Evolutionary conservation across 1,139 yeast genomes (phyloP), one percentile per base, ranked within the genome.

Genomic region (Debaryomyces psychrophilus): DNA sequence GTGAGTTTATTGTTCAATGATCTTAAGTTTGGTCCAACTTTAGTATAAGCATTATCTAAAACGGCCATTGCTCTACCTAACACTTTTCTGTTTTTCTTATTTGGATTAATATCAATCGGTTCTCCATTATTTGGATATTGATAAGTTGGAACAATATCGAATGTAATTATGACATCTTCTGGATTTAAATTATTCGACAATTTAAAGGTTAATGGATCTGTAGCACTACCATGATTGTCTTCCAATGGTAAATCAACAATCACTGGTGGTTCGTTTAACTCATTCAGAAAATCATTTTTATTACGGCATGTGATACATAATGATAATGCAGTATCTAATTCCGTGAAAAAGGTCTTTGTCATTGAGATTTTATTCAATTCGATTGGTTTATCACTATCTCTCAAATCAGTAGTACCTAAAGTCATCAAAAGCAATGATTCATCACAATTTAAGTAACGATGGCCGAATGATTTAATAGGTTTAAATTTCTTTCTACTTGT

Each of bases 61-160:
- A 87, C 61, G 0, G 95, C 95, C 33, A 90, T 90, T 1, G 95
- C 98, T 44, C 99, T 78, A 17, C 97, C 98, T 42, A 92, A 69
- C 9, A 85, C 75, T 54, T 79, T 79, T 26, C 73, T 69, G 44
- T 68, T 65, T 50, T 64, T 50, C 39, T 54, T 56, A 8, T 43
- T 38, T 11, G 41, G 40, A 18, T 41, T 35, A 9, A 25, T 23
- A 8, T 14, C 29, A 17, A 35, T 25, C 12, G 23, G n/a, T n/a
- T 41, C 41, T 22, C n/a, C 46, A 22, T 44, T 25, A 44, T 55
- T 57, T 8, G 68, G 55, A 47, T 69, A 69, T 47, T 73, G 88
- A 62, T 90, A 92, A 0, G 98, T 90, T n/a, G 97, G 97, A 18
- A 92, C 90, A 50, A 93, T 78, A 64, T 93, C 98, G 67, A 93